phyloP scores from a whole-genome alignment of 2,329 filamentous ascomycete genomes.

The Talaromyces sp. region DNA sequence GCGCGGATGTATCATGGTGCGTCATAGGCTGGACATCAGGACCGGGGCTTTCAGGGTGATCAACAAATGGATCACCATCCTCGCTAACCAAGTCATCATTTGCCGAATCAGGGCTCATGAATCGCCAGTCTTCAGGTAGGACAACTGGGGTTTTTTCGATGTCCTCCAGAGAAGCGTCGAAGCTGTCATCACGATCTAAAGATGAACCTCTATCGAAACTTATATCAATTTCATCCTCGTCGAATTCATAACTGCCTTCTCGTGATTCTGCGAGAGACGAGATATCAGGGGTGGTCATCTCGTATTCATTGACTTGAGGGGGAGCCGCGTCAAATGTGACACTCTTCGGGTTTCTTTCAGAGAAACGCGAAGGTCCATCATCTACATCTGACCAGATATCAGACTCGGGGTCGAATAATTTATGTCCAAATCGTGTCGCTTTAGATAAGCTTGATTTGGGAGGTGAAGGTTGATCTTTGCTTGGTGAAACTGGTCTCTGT shows the following conservation, averaged over 20 bases:
- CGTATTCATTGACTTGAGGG: slow-evolving; percentile 94
- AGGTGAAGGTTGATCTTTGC: slow-evolving; percentile 71
- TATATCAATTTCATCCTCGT: slow-evolving; percentile 68
- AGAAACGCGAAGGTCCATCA: slow-evolving; percentile 62
- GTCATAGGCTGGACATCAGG: slow-evolving; percentile 55
- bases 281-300: slow-evolving; percentile 95
- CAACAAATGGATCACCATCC: slow-evolving; percentile 66
- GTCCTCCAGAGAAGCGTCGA: slow-evolving; percentile 91
- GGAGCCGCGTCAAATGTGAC: slow-evolving; percentile 95
- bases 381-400: slow-evolving; percentile 67
- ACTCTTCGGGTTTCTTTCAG: slow-evolving; percentile 66
- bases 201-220: slow-evolving; percentile 58
- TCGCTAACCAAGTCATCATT: slow-evolving; percentile 52
- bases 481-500: slow-evolving; percentile 52
- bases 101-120: slow-evolving; percentile 64
- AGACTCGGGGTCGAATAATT: slow-evolving; percentile 66
- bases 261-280: slow-evolving; percentile 87
- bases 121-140: slow-evolving; percentile 93
- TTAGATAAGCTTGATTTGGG: slow-evolving; percentile 84
- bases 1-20: slow-evolving; percentile 25
- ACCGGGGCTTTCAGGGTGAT: slow-evolving; percentile 62
- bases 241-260: slow-evolving; percentile 86
- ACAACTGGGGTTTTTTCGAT: slow-evolving; percentile 97
- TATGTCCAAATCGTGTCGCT: slow-evolving; percentile 56
- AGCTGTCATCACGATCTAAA: slow-evolving; percentile 75